Evolutionary conservation across 192 early-diverging fungal species (phyloP).

Genomic region (Lobosporangium transversale): DNA sequence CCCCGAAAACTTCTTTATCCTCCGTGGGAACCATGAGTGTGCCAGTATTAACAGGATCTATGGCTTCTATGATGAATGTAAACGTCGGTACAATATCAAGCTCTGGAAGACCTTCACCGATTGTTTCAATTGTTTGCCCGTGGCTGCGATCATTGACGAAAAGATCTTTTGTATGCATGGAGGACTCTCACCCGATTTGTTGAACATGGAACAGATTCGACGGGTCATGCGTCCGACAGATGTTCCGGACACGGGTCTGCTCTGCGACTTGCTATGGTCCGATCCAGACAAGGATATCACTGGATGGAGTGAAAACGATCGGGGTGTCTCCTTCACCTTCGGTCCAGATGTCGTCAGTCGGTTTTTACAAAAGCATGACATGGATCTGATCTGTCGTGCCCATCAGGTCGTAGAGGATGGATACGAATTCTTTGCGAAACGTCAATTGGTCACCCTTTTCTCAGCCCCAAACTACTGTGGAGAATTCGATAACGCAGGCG

Average conservation of each 20-base stretch:
- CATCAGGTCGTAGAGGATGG: conserved; percentile 99
- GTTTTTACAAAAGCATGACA: conserved; percentile 95
- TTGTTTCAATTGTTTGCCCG: conserved; percentile 98
- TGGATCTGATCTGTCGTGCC: conserved; percentile 97
- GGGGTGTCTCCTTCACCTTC: conserved; percentile 96
- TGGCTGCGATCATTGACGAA: conserved; percentile 97
- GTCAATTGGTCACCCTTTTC: conserved; percentile 95
- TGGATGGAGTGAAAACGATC: conserved; percentile 98
- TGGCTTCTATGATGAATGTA: conserved; percentile 55
- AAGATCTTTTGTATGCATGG: conserved; percentile 99
- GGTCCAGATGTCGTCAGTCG: conserved; percentile 93
- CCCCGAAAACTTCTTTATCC: conserved; percentile 98
- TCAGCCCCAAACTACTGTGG: conserved; percentile 98
- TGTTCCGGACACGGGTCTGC: conserved; percentile 95
- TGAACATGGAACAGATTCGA: conserved; percentile 97
- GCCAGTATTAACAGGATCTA: conserved; percentile 81
- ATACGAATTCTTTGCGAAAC: conserved; percentile 98
- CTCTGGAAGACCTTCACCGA: conserved; percentile 99
- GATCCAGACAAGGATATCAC: conserved; percentile 97
- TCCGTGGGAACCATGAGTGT: conserved; percentile 98
- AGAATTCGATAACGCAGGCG: conserved; percentile 88
- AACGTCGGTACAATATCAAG: conserved; percentile 97
- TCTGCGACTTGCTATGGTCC: conserved; percentile 97
- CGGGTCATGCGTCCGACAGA: conserved; percentile 97
- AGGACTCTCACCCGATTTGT: conserved; percentile 95